Base-by-base conservation (phyloP, 1,284 basidiomycete species). In the Neonothopanus nambi region DNA sequence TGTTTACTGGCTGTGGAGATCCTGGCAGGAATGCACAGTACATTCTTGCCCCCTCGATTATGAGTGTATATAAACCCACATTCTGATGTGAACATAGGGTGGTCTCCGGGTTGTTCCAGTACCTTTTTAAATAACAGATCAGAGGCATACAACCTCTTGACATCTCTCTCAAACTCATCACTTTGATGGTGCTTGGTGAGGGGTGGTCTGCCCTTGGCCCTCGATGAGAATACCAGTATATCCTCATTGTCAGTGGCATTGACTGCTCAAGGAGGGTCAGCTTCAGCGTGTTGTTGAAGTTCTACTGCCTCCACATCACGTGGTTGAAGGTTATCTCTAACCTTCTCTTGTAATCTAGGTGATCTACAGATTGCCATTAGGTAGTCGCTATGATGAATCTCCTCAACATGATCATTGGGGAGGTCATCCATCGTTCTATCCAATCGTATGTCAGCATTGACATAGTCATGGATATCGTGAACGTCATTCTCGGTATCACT, bases 381-480 rank as follows among this genome's bases (percentile, higher is more conserved):
- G 20, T 40, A 23, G 3, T 41, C 36, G 9, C 39, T 11, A n/a
- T n/a, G n/a, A n/a, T n/a, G n/a, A n/a, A 26, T 15, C 41, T 46
- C 51, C 26, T 38, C 51, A 15, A 35, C 24, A 13, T 63, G 54
- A 5, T 48, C 55, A 11, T 36, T 17, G 36, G 56, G 63, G 18
- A 70, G 50, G 30, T 67, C 60, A 2, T 72, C 65, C 0, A 57
- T 59, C 5, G 62, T 49, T 0, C 62, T 62, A 50, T 72, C 67
- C 0, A 72, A 46, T 8, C 56, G 37, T 3, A 39, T 41, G 54
- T 71, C 68, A 0, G 63, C 60, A 20, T 61, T 59, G 0, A 72
- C 67, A 37, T 66, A 69, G 0, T 69, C 59, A n/a, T n/a, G n/a
- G n/a, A n/a, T n/a, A n/a, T n/a, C n/a, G n/a, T n/a, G n/a, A n/a